phyloP scores from a whole-genome alignment of 371 early-diverging fungal species.

The Mortierella sp. region DNA sequence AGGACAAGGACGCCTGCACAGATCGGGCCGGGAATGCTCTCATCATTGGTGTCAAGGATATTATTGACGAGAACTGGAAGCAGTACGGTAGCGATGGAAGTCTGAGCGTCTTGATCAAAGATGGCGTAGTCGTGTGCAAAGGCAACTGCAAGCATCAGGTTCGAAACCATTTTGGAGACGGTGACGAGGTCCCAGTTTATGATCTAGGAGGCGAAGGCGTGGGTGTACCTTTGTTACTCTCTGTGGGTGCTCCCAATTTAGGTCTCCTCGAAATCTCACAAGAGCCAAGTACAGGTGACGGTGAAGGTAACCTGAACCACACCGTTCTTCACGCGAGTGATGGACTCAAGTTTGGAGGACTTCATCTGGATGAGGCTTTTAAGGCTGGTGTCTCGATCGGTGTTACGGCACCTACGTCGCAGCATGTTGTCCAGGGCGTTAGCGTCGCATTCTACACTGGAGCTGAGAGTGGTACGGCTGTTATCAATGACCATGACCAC shows the following conservation, averaged over 20 bases:
- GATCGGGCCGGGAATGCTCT: constrained; percentile 30
- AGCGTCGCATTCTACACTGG: constrained; percentile 68
- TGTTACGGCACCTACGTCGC: constrained; percentile 58
- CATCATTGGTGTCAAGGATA: constrained; percentile 29
- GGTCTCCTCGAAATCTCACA: constrained; percentile 64
- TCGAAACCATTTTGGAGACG: not conserved
- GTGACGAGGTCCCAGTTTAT: constrained; percentile 18
- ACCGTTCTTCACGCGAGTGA: constrained; percentile 54
- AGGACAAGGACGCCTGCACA: constrained; percentile 14
- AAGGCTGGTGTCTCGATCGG: constrained; percentile 66
- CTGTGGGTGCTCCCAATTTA: constrained; percentile 42
- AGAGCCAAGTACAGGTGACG: constrained; percentile 63
- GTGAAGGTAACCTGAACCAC: constrained; percentile 7
- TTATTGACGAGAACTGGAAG: constrained; percentile 14
- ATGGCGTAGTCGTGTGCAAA: constrained; percentile 61
- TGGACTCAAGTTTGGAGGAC: constrained; percentile 65
- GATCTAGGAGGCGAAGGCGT: constrained; percentile 33
- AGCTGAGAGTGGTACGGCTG: constrained; percentile 32
- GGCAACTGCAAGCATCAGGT: constrained; percentile 58
- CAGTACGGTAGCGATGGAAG: constrained; percentile 5
- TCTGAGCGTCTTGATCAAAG: constrained; percentile 46
- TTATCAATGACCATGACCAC: not conserved
- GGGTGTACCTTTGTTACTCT: constrained; percentile 50
- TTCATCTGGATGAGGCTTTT: constrained; percentile 65
- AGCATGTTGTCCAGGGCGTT: constrained; percentile 58